Conservation (phyloP, 2,329 filamentous ascomycete species). For the Chaetomiaceae sp. region DNA sequence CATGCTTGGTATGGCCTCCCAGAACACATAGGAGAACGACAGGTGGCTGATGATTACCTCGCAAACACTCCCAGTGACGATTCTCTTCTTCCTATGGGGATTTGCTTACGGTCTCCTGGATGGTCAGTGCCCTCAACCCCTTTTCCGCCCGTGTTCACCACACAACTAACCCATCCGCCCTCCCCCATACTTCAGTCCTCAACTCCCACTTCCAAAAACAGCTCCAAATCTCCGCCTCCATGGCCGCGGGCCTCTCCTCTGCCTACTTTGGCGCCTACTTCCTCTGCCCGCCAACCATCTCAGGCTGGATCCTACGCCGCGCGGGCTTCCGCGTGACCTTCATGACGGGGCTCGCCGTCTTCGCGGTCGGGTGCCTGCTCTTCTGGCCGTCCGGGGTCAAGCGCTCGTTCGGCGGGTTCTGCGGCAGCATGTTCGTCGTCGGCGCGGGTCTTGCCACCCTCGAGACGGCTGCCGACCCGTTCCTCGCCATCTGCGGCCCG, state of each 20-base stretch:
- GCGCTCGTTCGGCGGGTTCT: neutral
- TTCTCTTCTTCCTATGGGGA: conserved; percentile 36
- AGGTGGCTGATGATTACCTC: neutral
- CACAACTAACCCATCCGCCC: neutral
- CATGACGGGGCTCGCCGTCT: conserved; percentile 51
- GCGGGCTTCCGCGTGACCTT: conserved; percentile 65
- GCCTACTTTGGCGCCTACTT: conserved; percentile 48
- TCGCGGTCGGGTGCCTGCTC: neutral
- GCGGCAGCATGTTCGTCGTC: neutral
- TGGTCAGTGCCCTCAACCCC: conserved; percentile 12
- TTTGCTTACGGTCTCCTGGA: conserved; percentile 36
- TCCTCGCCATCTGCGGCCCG: conserved; percentile 50
- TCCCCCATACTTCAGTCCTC: conserved; percentile 33
- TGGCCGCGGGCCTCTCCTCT: conserved; percentile 44
- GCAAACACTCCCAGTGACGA: conserved; percentile 26
- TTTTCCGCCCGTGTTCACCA: neutral
- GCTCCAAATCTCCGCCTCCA: conserved; percentile 41
- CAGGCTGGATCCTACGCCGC: conserved; percentile 53
- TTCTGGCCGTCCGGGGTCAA: neutral
- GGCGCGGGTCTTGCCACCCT: conserved; percentile 42
- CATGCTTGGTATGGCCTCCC: conserved; percentile 22
- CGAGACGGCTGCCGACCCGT: conserved; percentile 55
- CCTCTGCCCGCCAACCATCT: conserved; percentile 35
- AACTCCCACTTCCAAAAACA: conserved; percentile 47
- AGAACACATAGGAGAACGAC: neutral